Percentiles rank a stretch among this genome's conserved stretches.
phyloP scores from a whole-genome alignment of 768 basidiomycete species.

The Mycena olivaceomarginata region DNA sequence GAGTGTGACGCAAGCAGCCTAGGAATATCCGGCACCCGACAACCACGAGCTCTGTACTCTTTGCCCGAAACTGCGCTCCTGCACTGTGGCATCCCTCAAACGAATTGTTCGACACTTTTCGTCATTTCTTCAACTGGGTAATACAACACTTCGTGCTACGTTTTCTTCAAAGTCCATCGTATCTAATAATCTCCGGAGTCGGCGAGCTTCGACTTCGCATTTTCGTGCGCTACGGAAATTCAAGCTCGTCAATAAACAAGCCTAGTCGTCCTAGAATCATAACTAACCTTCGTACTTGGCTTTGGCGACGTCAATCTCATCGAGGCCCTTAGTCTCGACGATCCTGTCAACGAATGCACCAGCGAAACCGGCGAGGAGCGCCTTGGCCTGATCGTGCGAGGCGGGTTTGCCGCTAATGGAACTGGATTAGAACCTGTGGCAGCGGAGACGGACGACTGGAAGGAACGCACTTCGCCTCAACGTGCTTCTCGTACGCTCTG shows the following conservation, averaged over 20 bases:
- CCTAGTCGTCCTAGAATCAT: background rate
- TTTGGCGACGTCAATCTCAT: constrained; percentile 5
- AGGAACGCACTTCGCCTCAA: constrained; percentile 21
- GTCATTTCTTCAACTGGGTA: background rate
- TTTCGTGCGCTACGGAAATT: constrained; percentile 13
- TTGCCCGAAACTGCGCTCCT: no score
- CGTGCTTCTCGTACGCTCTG: constrained; percentile 8
- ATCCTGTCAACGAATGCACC: constrained; percentile 29
- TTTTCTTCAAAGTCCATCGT: background rate
- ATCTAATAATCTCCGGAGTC: constrained; percentile 18
- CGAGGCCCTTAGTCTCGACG: constrained; percentile 35
- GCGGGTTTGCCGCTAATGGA: constrained; percentile 23
- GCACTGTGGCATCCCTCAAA: no score
- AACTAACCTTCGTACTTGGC: constrained; percentile 21
- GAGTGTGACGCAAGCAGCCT: no score
- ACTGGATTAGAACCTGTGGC: background rate
- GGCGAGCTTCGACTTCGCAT: constrained; percentile 3
- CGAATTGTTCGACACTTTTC: background rate
- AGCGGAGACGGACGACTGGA: background rate
- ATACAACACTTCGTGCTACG: no score
- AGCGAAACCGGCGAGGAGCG: constrained; percentile 21
- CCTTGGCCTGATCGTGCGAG: constrained; percentile 32
- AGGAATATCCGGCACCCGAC: no score
- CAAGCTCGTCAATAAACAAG: background rate
- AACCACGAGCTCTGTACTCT: no score